These are phyloP conservation scores for Cladorrhinum sp. DNA, from an alignment of 2,329 filamentous ascomycete genomes.

Conservation along the genomic window DNA sequence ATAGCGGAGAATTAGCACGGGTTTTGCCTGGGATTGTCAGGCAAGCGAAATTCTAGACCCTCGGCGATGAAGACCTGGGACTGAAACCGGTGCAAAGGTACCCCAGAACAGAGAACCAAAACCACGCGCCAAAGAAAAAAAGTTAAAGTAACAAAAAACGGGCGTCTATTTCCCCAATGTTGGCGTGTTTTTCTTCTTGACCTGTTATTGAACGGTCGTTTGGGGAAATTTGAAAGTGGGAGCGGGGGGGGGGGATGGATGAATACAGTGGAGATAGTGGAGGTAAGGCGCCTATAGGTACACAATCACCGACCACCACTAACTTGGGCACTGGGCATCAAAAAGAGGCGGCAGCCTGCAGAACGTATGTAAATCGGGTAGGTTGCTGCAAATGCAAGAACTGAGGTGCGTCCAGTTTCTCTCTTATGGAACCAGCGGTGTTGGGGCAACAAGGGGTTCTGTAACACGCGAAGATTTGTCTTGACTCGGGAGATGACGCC, in stretches of 20 bases:
- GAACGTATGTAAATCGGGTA: no score
- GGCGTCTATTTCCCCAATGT: not conserved
- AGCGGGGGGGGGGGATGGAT: not conserved
- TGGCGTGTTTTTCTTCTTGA: not conserved
- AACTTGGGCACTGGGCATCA: not conserved
- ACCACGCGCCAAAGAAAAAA: not conserved
- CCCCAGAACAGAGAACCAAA: slow-evolving; percentile 2
- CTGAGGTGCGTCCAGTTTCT: no score
- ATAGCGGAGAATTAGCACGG: slow-evolving; percentile 25
- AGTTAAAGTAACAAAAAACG: not conserved
- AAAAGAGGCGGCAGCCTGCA: not conserved
- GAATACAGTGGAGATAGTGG: not conserved
- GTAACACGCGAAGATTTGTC: slow-evolving; percentile 2
- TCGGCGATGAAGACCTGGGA: slow-evolving; percentile 26
- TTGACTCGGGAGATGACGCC: slow-evolving; percentile 19
- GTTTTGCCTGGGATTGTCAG: slow-evolving; percentile 8
- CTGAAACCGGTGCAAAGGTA: slow-evolving; percentile 4
- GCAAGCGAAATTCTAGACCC: slow-evolving; percentile 15
- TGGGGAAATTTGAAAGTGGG: not conserved
- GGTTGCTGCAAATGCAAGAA: no score
- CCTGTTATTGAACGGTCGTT: not conserved
- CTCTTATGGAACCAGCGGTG: not conserved
- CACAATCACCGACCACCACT: not conserved
- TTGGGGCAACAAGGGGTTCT: not conserved
- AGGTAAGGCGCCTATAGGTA: not conserved